Conservation (phyloP, 768 basidiomycete species). For the Leccinum disarticulatum region DNA sequence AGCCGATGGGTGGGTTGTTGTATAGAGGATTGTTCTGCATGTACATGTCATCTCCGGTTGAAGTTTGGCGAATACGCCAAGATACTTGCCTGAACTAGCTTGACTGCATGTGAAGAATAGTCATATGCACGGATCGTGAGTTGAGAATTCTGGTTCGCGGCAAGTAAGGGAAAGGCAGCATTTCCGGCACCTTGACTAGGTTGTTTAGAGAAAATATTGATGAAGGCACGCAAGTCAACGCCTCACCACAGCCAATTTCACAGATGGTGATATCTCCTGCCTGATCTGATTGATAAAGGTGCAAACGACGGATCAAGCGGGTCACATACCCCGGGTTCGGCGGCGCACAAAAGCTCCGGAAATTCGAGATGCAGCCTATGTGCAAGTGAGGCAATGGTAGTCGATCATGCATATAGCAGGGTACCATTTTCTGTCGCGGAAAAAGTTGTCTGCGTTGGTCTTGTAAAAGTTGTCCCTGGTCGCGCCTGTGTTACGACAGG, state of each 20-base stretch:
- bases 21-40: constrained; percentile 73
- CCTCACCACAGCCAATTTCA: constrained; percentile 89
- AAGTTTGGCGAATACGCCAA: not conserved
- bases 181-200: constrained; percentile 80
- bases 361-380: constrained; percentile 90
- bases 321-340: constrained; percentile 57
- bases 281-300: constrained; percentile 37
- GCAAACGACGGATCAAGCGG: not conserved
- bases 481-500: constrained; percentile 19
- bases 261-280: constrained; percentile 76
- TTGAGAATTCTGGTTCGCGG: constrained; percentile 78
- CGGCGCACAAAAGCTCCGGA: constrained; percentile 75
- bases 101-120: constrained; percentile 85
- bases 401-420: not conserved
- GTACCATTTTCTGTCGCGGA: constrained; percentile 90
- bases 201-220: constrained; percentile 1
- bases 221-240: not conserved
- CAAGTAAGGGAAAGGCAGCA: constrained; percentile 84
- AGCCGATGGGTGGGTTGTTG: constrained; percentile 60
- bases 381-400: constrained; percentile 2
- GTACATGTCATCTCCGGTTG: not conserved
- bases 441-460: constrained; percentile 83
- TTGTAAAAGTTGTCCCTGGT: constrained; percentile 94
- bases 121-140: constrained; percentile 82
- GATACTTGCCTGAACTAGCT: constrained; percentile 75